Conservation (phyloP, 1,139 yeast species). For the Ashbya aceris region DNA sequence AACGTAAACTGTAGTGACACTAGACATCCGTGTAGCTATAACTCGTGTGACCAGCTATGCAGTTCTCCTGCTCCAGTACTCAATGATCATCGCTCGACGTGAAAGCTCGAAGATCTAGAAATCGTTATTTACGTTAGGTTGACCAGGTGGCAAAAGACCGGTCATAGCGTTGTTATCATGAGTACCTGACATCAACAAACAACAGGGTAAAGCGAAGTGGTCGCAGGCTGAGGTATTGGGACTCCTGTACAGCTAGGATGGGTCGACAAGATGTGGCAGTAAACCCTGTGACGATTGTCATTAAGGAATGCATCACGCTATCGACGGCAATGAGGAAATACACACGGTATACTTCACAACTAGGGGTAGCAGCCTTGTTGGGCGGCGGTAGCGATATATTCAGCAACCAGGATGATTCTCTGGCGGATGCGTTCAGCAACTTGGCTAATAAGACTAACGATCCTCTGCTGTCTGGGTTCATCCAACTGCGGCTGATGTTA, state of each 20-base stretch:
- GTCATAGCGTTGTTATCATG: too few relatives aligned
- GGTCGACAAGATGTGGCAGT: constrained; percentile 29
- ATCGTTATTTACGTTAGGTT: too few relatives aligned
- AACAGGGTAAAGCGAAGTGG: too few relatives aligned
- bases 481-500: constrained; percentile 66
- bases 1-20: constrained; percentile 35
- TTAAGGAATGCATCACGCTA: constrained; percentile 79
- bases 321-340: constrained; percentile 88
- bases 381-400: constrained; percentile 43
- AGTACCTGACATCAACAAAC: too few relatives aligned
- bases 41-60: too few relatives aligned
- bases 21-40: neutral
- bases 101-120: too few relatives aligned
- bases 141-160: too few relatives aligned
- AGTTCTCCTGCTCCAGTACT: too few relatives aligned
- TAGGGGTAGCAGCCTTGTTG: constrained; percentile 82
- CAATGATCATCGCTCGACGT: too few relatives aligned
- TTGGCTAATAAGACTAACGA: constrained; percentile 28
- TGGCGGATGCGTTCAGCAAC: constrained; percentile 21
- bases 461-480: constrained; percentile 73
- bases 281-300: constrained; percentile 76
- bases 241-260: constrained; percentile 1
- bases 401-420: constrained; percentile 35
- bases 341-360: constrained; percentile 62
- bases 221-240: too few relatives aligned